Evolutionary conservation across 139 green algal species (phyloP), one percentile per base, ranked within the genome.

Genomic region (Prasinococcaceae sp.): DNA sequence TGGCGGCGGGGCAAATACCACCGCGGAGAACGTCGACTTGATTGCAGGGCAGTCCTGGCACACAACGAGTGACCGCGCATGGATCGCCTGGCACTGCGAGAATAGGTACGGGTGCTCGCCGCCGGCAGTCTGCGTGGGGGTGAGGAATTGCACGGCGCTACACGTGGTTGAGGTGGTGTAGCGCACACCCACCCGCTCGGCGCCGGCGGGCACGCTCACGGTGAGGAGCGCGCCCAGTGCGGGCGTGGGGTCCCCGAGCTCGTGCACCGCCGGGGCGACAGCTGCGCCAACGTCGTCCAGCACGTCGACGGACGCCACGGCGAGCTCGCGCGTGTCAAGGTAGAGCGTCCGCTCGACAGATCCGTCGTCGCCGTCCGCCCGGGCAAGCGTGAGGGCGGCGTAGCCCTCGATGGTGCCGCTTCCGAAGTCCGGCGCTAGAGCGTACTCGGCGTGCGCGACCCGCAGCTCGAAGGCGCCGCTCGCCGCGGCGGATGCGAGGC

Each of bases 31-130:
- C 10, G 53, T 52, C 39, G 47, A 29, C 53, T 61, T 94, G 33
- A 66, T 75, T 16, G 60, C 77, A 1, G 84, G 86, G 0, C 79
- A 82, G 72, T 94, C 85, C 70, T 86, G 81, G 77, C 86, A 95
- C 1, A 86, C 86, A 47, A 94, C 66, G 20, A 95, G 55, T 6
- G 78, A 84, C 3, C 86, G 58, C 0, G 86, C 86, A 50, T 95
- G 86, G 43, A 95, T 95, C 46, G 86, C 84, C 61, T 95, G 86
- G 77, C 86, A 95, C 73, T 93, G 81, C 3, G 78, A 85, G 71
- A 94, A 95, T 2, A 94, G 74, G 68, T 88, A 94, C 25, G 86
- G 84, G 25, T 89, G 79, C 42, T 67, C 30, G 19, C 77, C 77
- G 27, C 86, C 86, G 4, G 77, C 70, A 0, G 86, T 95, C 63